Percentiles rank a stretch among this genome's conserved stretches.
phyloP scores from a whole-genome alignment of 495 filamentous ascomycete species.

The Penicillium macrosclerotiorum region DNA sequence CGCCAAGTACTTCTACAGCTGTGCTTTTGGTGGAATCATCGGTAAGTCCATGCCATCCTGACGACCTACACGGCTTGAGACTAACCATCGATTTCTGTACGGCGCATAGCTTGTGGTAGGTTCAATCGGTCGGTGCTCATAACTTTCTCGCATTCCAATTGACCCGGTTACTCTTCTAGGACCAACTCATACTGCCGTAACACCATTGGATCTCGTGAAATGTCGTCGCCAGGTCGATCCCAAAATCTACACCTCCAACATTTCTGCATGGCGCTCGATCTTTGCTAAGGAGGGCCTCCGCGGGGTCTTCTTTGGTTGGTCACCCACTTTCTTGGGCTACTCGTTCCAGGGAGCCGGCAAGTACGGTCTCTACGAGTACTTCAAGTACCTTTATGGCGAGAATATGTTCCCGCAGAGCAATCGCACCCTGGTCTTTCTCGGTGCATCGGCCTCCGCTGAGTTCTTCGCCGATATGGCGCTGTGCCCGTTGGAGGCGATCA shows the following conservation, averaged over 20 bases:
- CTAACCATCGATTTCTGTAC: background rate
- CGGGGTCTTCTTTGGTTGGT: slow-evolving; percentile 72
- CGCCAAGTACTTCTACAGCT: slow-evolving; percentile 64
- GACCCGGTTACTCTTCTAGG: slow-evolving; percentile 20
- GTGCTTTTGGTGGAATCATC: slow-evolving; percentile 62
- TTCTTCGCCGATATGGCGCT: slow-evolving; percentile 68
- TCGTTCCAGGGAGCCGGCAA: slow-evolving; percentile 74
- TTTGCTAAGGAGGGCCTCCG: slow-evolving; percentile 62
- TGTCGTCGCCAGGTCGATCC: slow-evolving; percentile 71
- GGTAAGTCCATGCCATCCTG: slow-evolving; percentile 37
- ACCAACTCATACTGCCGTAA: slow-evolving; percentile 59
- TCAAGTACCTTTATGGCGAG: slow-evolving; percentile 71
- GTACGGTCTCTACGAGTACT: slow-evolving; percentile 74
- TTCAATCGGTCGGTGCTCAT: background rate
- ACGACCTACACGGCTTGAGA: slow-evolving; percentile 1
- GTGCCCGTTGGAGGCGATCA: slow-evolving; percentile 69
- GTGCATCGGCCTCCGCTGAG: slow-evolving; percentile 63
- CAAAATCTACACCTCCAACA: slow-evolving; percentile 67
- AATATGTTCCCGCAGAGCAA: slow-evolving; percentile 58
- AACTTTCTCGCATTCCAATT: slow-evolving; percentile 5
- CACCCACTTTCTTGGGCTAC: slow-evolving; percentile 68
- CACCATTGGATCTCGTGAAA: slow-evolving; percentile 65
- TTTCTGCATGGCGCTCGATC: slow-evolving; percentile 64
- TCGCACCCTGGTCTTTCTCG: slow-evolving; percentile 63
- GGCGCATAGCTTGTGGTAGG: slow-evolving; percentile 55